Evolutionary conservation across 495 filamentous ascomycete genomes (phyloP).

Genomic region (Friedmanniomyces simplex): DNA sequence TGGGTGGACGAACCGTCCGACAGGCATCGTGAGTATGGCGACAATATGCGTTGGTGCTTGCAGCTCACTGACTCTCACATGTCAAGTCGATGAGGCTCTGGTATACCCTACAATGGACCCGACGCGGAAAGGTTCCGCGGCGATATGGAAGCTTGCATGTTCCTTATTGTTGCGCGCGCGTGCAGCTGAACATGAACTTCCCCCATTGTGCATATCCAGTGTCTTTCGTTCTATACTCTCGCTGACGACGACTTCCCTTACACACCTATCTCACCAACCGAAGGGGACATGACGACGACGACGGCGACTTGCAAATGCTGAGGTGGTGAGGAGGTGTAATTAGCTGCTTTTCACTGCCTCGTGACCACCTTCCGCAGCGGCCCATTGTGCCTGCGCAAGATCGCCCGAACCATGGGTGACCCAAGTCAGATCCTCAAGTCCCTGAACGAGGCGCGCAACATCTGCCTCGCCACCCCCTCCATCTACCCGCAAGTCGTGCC

Average conservation of each 20-base stretch:
- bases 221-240: too few relatives aligned
- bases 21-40: slow-evolving; percentile 6
- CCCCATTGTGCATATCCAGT: neutral
- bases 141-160: neutral
- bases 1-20: slow-evolving; percentile 2
- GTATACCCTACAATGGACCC: too few relatives aligned
- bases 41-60: too few relatives aligned
- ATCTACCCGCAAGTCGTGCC: slow-evolving; percentile 86
- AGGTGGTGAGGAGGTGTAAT: too few relatives aligned
- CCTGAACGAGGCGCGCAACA: slow-evolving; percentile 74
- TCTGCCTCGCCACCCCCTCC: slow-evolving; percentile 69
- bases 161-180: neutral
- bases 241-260: too few relatives aligned
- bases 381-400: neutral
- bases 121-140: neutral
- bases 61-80: too few relatives aligned
- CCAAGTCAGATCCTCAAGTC: slow-evolving; percentile 44
- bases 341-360: neutral
- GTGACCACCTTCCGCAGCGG: neutral
- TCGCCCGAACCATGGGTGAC: slow-evolving; percentile 4
- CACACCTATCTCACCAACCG: too few relatives aligned
- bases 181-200: neutral
- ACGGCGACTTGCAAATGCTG: too few relatives aligned
- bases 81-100: neutral
- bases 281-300: too few relatives aligned